These are phyloP conservation scores for Funneliformis mosseae DNA, from an alignment of 192 early-diverging fungal genomes.

Conservation along the genomic window DNA sequence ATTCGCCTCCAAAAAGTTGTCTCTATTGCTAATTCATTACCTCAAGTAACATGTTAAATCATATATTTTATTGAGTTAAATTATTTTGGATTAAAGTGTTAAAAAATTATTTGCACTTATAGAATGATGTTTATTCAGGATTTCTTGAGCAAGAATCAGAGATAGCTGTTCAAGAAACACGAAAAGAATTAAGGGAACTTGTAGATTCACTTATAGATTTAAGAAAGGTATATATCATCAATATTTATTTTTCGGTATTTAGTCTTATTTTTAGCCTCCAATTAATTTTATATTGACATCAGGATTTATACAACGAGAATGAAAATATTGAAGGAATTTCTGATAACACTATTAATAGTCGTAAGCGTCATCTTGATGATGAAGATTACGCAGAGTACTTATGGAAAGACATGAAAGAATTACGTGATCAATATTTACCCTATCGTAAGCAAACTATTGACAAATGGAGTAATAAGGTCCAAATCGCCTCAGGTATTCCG, in stretches of 20 bases:
- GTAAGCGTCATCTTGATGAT: slow-evolving; percentile 52
- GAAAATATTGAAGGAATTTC: slow-evolving; percentile 40
- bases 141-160: slow-evolving; percentile 27
- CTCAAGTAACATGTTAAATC: slow-evolving; percentile 51
- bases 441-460: slow-evolving; percentile 88
- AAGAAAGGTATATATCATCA: slow-evolving; percentile 20
- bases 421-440: slow-evolving; percentile 68
- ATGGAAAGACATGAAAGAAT: slow-evolving; percentile 61
- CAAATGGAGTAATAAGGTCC: slow-evolving; percentile 92
- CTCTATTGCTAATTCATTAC: slow-evolving; percentile 77
- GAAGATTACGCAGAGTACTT: slow-evolving; percentile 51
- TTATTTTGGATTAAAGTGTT: slow-evolving; percentile 43
- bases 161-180: slow-evolving; percentile 38
- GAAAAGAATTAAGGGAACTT: slow-evolving; percentile 39
- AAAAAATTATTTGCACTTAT: not conserved
- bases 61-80: slow-evolving; percentile 45
- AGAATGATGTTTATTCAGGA: slow-evolving; percentile 32
- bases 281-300: not conserved
- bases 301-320: slow-evolving; percentile 47
- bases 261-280: not conserved
- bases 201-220: slow-evolving; percentile 49
- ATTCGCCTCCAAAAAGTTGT: slow-evolving; percentile 85
- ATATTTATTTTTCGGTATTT: not conserved
- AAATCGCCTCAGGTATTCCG: slow-evolving; percentile 66
- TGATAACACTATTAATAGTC: slow-evolving; percentile 35